Evolutionary conservation across 176 grass and related monocot species (phyloP).

Genomic region (Triticum turgidum): DNA sequence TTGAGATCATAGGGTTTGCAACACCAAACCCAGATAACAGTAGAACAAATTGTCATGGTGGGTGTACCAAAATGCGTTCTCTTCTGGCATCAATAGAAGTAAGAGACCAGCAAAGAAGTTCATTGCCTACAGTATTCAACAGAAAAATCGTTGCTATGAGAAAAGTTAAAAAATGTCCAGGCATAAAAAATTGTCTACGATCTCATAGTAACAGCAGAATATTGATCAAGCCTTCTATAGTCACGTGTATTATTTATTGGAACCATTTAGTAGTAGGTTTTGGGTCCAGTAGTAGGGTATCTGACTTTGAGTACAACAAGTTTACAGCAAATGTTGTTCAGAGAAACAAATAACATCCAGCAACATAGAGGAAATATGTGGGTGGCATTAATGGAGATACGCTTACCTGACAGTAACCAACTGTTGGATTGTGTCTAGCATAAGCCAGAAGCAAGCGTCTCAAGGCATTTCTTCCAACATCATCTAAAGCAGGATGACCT

Average conservation of each 20-base stretch:
- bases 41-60: conserved; percentile 13
- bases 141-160: conserved; percentile 24
- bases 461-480: conserved; percentile 94
- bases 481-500: conserved; percentile 93
- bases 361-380: conserved; percentile 3
- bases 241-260: conserved; percentile 2
- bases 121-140: conserved; percentile 75
- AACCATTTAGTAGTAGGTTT: neutral
- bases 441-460: conserved; percentile 94
- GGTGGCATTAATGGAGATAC: neutral
- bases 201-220: neutral
- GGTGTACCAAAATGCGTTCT: conserved; percentile 98
- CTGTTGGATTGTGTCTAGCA: conserved; percentile 95
- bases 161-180: conserved; percentile 19
- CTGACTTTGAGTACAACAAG: conserved; percentile 4
- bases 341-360: conserved; percentile 19
- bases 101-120: conserved; percentile 98
- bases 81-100: conserved; percentile 95
- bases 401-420: conserved; percentile 98
- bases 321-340: neutral
- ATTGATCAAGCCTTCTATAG: conserved; percentile 5
- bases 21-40: conserved; percentile 28
- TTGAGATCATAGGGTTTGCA: conserved; percentile 1
- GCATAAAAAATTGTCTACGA: neutral
- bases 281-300: conserved; percentile 9